Percentiles rank a stretch among this genome's conserved stretches.
Evolutionary conservation across 352 stramenopile genomes (phyloP).

Genomic region (Phytophthora tentaculata): DNA sequence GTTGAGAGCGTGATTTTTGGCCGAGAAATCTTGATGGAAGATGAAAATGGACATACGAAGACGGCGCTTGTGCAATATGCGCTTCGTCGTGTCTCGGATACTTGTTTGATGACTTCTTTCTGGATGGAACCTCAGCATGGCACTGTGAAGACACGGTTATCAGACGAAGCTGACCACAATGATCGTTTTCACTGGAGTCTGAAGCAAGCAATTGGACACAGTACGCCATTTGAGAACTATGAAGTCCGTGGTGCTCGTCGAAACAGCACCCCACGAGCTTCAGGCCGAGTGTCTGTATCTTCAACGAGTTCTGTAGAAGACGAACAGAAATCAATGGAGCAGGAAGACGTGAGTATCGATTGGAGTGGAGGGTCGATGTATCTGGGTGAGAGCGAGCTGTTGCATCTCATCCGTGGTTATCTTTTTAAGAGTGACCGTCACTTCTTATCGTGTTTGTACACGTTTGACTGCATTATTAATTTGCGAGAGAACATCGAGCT

Average conservation of each 20-base stretch:
- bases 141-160: constrained; percentile 63
- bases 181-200: constrained; percentile 76
- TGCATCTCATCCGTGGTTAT: constrained; percentile 76
- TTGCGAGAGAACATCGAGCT: constrained; percentile 57
- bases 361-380: constrained; percentile 49
- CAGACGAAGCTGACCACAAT: constrained; percentile 44
- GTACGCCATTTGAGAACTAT: constrained; percentile 57
- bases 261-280: constrained; percentile 14
- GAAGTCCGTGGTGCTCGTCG: constrained; percentile 21
- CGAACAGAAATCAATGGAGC: constrained; percentile 54
- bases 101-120: constrained; percentile 85
- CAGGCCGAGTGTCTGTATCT: constrained; percentile 4
- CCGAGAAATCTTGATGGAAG: constrained; percentile 85
- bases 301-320: constrained; percentile 33
- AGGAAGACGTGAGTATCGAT: constrained; percentile 50
- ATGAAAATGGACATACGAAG: constrained; percentile 75
- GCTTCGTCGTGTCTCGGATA: constrained; percentile 72
- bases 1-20: constrained; percentile 83
- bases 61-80: constrained; percentile 85
- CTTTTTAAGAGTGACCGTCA: constrained; percentile 84
- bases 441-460: constrained; percentile 81
- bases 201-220: constrained; percentile 75
- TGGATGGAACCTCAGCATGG: constrained; percentile 91
- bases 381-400: constrained; percentile 71
- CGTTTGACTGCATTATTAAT: constrained; percentile 79